A percentile compares a stretch with the other conserved stretches of the same genome.
Conservation (phyloP, 257 asterid genomes). For the Penstemon eatonii region DNA sequence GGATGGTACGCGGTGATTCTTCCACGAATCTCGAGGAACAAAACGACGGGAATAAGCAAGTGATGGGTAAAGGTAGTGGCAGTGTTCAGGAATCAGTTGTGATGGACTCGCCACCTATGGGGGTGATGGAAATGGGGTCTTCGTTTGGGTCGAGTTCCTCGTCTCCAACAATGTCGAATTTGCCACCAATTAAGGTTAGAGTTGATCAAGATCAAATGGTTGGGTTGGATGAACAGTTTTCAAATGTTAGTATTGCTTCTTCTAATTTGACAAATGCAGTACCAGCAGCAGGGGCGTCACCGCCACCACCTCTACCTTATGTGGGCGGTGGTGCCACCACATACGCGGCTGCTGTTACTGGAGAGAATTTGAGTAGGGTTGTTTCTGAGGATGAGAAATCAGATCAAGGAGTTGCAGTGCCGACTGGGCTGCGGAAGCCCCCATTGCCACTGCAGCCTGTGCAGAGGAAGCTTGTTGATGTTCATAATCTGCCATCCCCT, state of each 20-base stretch:
- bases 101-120: conserved; percentile 32
- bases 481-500: conserved; percentile 61
- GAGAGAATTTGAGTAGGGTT: conserved; percentile 31
- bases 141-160: conserved; percentile 61
- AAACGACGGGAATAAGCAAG: conserved; percentile 31
- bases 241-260: conserved; percentile 42
- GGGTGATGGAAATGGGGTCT: conserved; percentile 45
- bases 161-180: conserved; percentile 56
- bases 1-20: conserved; percentile 30
- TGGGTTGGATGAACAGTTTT: conserved; percentile 56
- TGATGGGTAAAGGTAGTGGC: not conserved
- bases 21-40: conserved; percentile 34
- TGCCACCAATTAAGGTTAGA: conserved; percentile 56
- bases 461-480: conserved; percentile 55
- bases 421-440: conserved; percentile 47
- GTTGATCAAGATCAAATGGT: conserved; percentile 42
- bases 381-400: conserved; percentile 54
- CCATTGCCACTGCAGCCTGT: conserved; percentile 66
- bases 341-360: conserved; percentile 26
- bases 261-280: conserved; percentile 23
- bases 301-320: conserved; percentile 30
- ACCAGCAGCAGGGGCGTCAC: not conserved
- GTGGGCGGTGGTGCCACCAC: conserved; percentile 21
- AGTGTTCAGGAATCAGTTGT: conserved; percentile 20
- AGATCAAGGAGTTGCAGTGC: conserved; percentile 33